Evolutionary conservation across 179 eudicot species (phyloP), one percentile per base, ranked within the genome.

Genomic region (Vitellaria paradoxa): DNA sequence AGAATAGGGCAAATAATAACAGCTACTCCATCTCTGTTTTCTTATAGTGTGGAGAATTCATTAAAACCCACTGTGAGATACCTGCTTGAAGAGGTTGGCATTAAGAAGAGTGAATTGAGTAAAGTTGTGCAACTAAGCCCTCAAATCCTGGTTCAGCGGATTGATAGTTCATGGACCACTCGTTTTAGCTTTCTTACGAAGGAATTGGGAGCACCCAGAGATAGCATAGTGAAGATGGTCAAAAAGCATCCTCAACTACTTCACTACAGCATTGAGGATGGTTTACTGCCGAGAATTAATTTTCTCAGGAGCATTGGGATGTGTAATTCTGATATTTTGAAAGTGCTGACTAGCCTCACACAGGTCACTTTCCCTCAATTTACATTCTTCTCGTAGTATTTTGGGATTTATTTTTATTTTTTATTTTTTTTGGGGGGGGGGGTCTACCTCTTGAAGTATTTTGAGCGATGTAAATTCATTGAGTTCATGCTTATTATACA

Each of bases 101-200:
- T 96, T 63, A 82, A 88, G 87, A 77, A 91, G 82, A 83, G 82
- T 81, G 97, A 96, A 62, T 77, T 96, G 76, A 85, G 88, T 68
- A 96, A 96, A 86, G 99, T 96, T 81, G 91, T 96, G 82, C 94
- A 93, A 85, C 72, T 96, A 81, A 96, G 99, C 79, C 98, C 99
- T 83, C 98, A 93, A 81, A 93, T 96, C 78, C 89, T 96, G 80
- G 97, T 93, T 86, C 98, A 93, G 85, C 85, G 97, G 74, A 91
- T 93, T 61, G 98, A 96, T 77, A 82, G 82, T 78, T 82, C 97
- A 37, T 96, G 98, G 98, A 90, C 81, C 72, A 85, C 91, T 63
- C 97, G 97, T 47, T 88, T 85, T 66, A 87, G 78, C 76, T 96
- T 96, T 84, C 93, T 96, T 46, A 77, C 89, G 11, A 88, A 90